Evolutionary conservation across 1,284 basidiomycete species (phyloP).

Genomic region (Fomitiporia mediterranea): DNA sequence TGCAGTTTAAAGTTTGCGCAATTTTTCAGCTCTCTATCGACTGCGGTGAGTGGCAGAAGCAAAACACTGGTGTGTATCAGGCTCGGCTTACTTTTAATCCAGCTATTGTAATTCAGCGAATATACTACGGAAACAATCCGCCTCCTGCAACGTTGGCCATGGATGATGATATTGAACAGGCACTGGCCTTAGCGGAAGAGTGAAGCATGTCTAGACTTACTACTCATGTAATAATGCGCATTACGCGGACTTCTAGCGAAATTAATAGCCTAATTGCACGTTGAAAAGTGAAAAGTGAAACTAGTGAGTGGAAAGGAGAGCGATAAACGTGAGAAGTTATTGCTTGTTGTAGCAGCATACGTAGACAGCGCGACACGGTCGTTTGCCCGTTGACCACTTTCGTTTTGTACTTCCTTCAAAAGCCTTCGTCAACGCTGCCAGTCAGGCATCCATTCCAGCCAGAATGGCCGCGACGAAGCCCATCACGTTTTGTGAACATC

Average conservation of each 20-base stretch:
- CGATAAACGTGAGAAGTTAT: not conserved
- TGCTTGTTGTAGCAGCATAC: not conserved
- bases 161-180: conserved; percentile 70
- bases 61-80: conserved; percentile 7
- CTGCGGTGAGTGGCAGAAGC: conserved; percentile 45
- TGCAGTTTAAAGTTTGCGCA: conserved; percentile 78
- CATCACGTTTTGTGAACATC: conserved; percentile 79
- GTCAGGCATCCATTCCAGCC: conserved; percentile 16
- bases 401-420: conserved; percentile 13
- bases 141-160: conserved; percentile 48
- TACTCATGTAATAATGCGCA: not conserved
- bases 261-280: not conserved
- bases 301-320: no score
- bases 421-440: conserved; percentile 17
- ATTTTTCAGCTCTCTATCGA: conserved; percentile 79
- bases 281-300: no score
- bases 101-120: conserved; percentile 69
- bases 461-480: conserved; percentile 54
- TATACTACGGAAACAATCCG: conserved; percentile 62
- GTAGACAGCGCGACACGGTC: conserved; percentile 2
- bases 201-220: not conserved
- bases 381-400: not conserved
- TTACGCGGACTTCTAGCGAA: not conserved
- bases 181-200: conserved; percentile 56
- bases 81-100: not conserved